Evolutionary conservation across 768 basidiomycete genomes (phyloP).

Genomic region (Kwoniella europaea): DNA sequence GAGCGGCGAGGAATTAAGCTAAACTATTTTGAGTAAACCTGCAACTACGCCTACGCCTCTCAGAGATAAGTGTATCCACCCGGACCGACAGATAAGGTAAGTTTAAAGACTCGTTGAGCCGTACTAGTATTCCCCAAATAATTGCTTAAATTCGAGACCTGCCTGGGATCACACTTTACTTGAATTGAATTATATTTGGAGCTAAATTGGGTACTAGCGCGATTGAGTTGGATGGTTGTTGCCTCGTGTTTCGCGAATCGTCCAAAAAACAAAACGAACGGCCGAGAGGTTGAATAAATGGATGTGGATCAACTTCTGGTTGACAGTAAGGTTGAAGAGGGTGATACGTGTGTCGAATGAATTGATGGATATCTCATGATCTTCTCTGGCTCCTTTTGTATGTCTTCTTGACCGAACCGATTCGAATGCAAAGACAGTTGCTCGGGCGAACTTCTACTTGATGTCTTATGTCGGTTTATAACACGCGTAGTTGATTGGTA

Average conservation of each 20-base stretch:
- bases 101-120: not conserved
- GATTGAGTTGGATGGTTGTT: not conserved
- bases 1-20: too few relatives aligned
- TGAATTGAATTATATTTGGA: not conserved
- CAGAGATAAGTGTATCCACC: not conserved
- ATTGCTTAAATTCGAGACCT: not conserved
- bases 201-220: not conserved
- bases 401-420: too few relatives aligned
- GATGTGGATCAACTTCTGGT: too few relatives aligned
- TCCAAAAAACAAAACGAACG: not conserved
- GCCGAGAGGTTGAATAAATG: not conserved
- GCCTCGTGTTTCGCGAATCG: not conserved
- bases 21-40: too few relatives aligned
- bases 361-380: too few relatives aligned
- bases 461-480: too few relatives aligned
- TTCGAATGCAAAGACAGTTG: too few relatives aligned
- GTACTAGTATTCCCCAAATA: not conserved
- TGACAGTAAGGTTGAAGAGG: not conserved
- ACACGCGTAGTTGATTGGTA: too few relatives aligned
- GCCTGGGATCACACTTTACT: not conserved
- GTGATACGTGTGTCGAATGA: too few relatives aligned
- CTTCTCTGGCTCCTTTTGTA: too few relatives aligned
- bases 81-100: not conserved
- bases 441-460: too few relatives aligned
- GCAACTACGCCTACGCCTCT: too few relatives aligned